A percentile compares a stretch with the other conserved stretches of the same genome.
These are phyloP conservation scores for Podochytrium sp. DNA, from an alignment of 192 early-diverging fungal species.

Conservation along the genomic window DNA sequence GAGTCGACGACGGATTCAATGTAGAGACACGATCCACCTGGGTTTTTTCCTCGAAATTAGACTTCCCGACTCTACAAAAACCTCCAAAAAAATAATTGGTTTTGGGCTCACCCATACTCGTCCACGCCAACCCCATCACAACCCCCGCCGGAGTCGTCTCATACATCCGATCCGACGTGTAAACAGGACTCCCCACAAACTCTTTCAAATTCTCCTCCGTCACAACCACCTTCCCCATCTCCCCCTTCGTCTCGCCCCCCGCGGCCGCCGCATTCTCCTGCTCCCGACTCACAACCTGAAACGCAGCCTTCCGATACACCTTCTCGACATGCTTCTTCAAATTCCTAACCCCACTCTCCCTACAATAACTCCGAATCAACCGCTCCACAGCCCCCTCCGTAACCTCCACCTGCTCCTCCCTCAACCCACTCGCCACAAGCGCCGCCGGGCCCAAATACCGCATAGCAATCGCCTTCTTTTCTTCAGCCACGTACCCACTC, in stretches of 20 bases:
- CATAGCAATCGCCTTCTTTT: conserved; percentile 88
- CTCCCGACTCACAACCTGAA: conserved; percentile 74
- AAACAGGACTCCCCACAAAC: conserved; percentile 90
- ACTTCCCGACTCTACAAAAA: no score
- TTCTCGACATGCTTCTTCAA: conserved; percentile 99
- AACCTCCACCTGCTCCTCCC: conserved; percentile 38
- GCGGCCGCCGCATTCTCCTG: conserved; percentile 21
- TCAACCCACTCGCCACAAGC: conserved; percentile 79
- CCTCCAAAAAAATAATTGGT: conserved; percentile 1
- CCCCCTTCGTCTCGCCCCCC: conserved; percentile 6
- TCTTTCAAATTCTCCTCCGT: conserved; percentile 78
- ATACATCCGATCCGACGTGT: conserved; percentile 88
- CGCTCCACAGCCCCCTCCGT: conserved; percentile 77
- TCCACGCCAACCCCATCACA: conserved; percentile 99
- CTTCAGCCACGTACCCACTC: conserved; percentile 70
- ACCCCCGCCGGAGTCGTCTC: conserved; percentile 90
- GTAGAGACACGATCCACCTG: conserved; percentile 88
- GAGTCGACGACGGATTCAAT: conserved; percentile 94
- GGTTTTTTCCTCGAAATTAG: no score
- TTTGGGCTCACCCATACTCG: conserved; percentile 80
- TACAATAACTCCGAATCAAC: conserved; percentile 89
- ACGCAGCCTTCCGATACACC: conserved; percentile 95
- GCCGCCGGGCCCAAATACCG: conserved; percentile 89
- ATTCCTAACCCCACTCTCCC: conserved; percentile 97
- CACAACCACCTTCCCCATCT: conserved; percentile 64